phyloP scores from a whole-genome alignment of 495 filamentous ascomycete species.

The Cercophora samala region DNA sequence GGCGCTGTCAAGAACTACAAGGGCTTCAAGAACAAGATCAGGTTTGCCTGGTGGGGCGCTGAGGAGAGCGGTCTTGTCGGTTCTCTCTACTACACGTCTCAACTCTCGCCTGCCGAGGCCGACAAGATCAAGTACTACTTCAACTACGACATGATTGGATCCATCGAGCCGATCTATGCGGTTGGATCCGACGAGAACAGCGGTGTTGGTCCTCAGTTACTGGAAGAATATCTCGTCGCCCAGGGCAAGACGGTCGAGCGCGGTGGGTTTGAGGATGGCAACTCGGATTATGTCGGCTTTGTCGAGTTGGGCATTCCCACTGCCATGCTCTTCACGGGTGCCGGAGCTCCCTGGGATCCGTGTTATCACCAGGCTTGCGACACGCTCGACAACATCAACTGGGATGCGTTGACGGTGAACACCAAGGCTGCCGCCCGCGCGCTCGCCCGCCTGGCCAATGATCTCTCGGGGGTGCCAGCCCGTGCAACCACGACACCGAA shows the following conservation, averaged over 20 bases:
- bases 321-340: conserved; percentile 64
- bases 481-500: conserved; percentile 25
- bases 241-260: conserved; percentile 31
- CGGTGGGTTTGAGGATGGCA: conserved; percentile 53
- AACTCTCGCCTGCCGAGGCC: conserved; percentile 37
- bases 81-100: conserved; percentile 55
- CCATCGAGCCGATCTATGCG: conserved; percentile 62
- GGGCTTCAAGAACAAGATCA: conserved; percentile 57
- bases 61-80: conserved; percentile 66
- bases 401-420: conserved; percentile 57
- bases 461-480: conserved; percentile 41
- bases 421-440: conserved; percentile 57
- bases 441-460: conserved; percentile 47
- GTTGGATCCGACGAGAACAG: conserved; percentile 47
- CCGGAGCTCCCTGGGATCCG: conserved; percentile 54
- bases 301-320: conserved; percentile 56
- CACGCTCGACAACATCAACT: conserved; percentile 56
- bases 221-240: conserved; percentile 31
- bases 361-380: conserved; percentile 65
- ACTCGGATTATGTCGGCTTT: conserved; percentile 65
- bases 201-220: conserved; percentile 33
- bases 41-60: conserved; percentile 68
- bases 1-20: conserved; percentile 59
- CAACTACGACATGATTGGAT: conserved; percentile 78
- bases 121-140: conserved; percentile 63